Evolutionary conservation across 805 yeast genomes (phyloP).

Genomic region (Lipomyces spencermartinsiae): DNA sequence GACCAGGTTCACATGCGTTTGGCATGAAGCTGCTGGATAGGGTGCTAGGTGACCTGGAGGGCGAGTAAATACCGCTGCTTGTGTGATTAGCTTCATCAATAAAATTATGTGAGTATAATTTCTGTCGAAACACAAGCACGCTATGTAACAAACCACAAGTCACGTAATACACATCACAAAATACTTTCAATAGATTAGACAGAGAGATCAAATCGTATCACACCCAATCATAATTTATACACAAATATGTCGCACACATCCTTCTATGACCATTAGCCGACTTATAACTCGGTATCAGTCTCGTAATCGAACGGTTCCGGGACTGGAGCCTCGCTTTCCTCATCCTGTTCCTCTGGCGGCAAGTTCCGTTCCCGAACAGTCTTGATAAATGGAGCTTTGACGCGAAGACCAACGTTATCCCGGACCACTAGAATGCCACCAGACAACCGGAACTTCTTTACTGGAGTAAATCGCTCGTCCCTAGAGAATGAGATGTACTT

Average conservation of each 20-base stretch:
- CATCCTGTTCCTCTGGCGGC: slow-evolving; percentile 70
- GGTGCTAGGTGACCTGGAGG: slow-evolving; percentile 24
- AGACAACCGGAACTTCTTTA: slow-evolving; percentile 58
- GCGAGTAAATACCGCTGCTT: background rate
- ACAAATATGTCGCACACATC: background rate
- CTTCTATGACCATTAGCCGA: background rate
- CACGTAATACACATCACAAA: slow-evolving; percentile 1
- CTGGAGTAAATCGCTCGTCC: slow-evolving; percentile 79
- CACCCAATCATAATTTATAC: background rate
- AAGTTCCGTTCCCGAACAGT: slow-evolving; percentile 89
- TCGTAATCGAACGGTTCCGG: slow-evolving; percentile 52
- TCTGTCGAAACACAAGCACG: slow-evolving; percentile 1
- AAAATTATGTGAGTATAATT: background rate
- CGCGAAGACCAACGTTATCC: slow-evolving; percentile 51
- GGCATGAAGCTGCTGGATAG: slow-evolving; percentile 37
- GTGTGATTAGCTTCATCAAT: background rate
- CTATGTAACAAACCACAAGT: background rate
- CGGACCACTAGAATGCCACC: slow-evolving; percentile 75
- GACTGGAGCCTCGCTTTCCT: slow-evolving; percentile 58
- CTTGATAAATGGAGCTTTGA: slow-evolving; percentile 58
- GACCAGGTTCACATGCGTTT: slow-evolving; percentile 40
- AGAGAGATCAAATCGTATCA: background rate
- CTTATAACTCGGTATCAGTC: slow-evolving; percentile 41
- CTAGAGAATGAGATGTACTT: slow-evolving; percentile 79
- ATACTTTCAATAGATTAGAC: background rate